These are phyloP conservation scores for Austroboletus novae-zelandiae DNA, from an alignment of 1,284 basidiomycete genomes.

Conservation along the genomic window DNA sequence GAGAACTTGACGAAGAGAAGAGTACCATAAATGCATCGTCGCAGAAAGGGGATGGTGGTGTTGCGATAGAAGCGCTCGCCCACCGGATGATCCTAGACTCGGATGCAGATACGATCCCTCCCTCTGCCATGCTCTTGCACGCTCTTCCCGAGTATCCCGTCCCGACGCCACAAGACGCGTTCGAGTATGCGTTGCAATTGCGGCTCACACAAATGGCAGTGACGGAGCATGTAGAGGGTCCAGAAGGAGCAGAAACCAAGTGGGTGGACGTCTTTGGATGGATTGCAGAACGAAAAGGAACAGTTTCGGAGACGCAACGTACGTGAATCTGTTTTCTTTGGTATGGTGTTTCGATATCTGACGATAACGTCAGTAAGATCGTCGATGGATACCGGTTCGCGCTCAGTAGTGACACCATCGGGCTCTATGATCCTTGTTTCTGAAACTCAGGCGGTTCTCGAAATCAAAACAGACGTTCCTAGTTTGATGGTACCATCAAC, in stretches of 20 bases:
- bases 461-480: conserved; percentile 8
- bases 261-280: conserved; percentile 89
- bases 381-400: conserved; percentile 29
- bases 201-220: conserved; percentile 86
- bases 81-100: conserved; percentile 36
- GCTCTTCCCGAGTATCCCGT: conserved; percentile 54
- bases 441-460: conserved; percentile 8
- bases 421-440: conserved; percentile 17
- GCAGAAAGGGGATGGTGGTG: not conserved
- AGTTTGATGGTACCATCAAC: conserved; percentile 1
- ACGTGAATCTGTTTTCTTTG: conserved; percentile 5
- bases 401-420: conserved; percentile 25
- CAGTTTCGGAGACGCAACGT: conserved; percentile 26
- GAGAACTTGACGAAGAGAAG: conserved; percentile 15
- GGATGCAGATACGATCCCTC: conserved; percentile 41
- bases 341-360: not conserved
- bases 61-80: conserved; percentile 4
- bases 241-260: conserved; percentile 78
- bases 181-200: conserved; percentile 81
- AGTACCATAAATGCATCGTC: not conserved
- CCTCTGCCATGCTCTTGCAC: conserved; percentile 48
- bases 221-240: conserved; percentile 82
- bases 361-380: conserved; percentile 26
- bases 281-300: conserved; percentile 63
- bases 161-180: conserved; percentile 57